Evolutionary conservation across 2,329 filamentous ascomycete species (phyloP), one percentile per base, ranked within the genome.

Genomic region (Penicillium sclerotigenum): DNA sequence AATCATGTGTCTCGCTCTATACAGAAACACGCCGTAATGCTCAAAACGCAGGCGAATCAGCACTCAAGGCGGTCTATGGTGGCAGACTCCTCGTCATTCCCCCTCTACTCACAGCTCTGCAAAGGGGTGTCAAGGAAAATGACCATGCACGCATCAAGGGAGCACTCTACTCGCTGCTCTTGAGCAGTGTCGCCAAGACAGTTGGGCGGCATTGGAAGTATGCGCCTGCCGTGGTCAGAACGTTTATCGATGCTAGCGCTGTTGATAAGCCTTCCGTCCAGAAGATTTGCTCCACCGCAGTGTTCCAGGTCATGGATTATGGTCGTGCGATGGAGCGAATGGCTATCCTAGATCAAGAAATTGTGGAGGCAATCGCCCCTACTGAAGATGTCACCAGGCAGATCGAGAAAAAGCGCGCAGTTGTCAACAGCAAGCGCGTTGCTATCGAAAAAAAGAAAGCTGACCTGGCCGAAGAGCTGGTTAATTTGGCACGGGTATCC

Each of bases 231-330:
- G 79, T 97, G 47, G 90, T 99, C 77, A 87, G 87, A 51, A 81
- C 94, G 9, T 99, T 96, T 75, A 94, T 99, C 61, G 85, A 89
- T 66, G 91, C 94, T 3, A 92, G 89, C 18, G 87, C 87, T 34
- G 91, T 95, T 16, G 94, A 99, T 74, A 96, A 96, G 71, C 86
- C 91, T 5, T 97, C 93, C 0, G 93, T 99, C 38, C 94, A 99
- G 72, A 91, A 89, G 65, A 82, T 99, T 16, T 91, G 91, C 14
- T 84, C 87, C 0, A 88, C 87, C 34, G 90, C 89, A 0, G 81
- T 95, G 1, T 96, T 92, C 69, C 87, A 90, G 16, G 82, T 99
- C 38, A 86, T 96, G 68, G 93, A 97, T 48, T 97, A 96, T 75
- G 93, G 92, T 22, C 92, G 93, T 66, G 84, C 90, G 0, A 83